A percentile compares a stretch with the other conserved stretches of the same genome.
These are phyloP conservation scores for Cymbidium sinense DNA, from an alignment of 106 monocot genomes.

Conservation along the genomic window DNA sequence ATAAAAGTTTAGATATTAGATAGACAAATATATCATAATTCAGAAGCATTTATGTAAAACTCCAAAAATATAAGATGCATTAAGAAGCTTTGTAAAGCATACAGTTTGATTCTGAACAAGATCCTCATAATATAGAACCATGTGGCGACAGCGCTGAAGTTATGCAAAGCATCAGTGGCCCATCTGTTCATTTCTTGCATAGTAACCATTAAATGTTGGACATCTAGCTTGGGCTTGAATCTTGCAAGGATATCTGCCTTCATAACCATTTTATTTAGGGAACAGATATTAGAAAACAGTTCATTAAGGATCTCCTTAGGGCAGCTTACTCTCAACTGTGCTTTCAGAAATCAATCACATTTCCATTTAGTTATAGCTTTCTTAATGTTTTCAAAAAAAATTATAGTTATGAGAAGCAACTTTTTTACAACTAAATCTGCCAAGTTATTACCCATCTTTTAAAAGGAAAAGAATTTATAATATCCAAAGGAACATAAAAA, in stretches of 20 bases:
- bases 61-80: too few species aligned
- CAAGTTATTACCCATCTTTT: too few species aligned
- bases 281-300: neutral
- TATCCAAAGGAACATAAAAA: neutral
- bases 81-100: neutral
- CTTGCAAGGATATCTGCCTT: conserved; percentile 50
- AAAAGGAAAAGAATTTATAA: too few species aligned
- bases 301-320: neutral
- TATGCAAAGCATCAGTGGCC: conserved; percentile 26
- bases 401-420: too few species aligned
- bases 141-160: conserved; percentile 43
- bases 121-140: conserved; percentile 58
- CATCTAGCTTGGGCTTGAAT: conserved; percentile 38
- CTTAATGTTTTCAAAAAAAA: too few species aligned
- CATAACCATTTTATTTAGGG: neutral
- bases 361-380: too few species aligned
- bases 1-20: too few species aligned
- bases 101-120: conserved; percentile 34
- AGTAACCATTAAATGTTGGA: conserved; percentile 16
- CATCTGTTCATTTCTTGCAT: conserved; percentile 24
- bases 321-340: too few species aligned
- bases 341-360: too few species aligned
- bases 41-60: too few species aligned
- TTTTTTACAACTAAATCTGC: too few species aligned
- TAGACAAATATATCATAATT: too few species aligned